A percentile compares a stretch with the other conserved stretches of the same genome.
Conservation (phyloP, 1,139 yeast species). For the Schwanniomyces etchellsii region DNA sequence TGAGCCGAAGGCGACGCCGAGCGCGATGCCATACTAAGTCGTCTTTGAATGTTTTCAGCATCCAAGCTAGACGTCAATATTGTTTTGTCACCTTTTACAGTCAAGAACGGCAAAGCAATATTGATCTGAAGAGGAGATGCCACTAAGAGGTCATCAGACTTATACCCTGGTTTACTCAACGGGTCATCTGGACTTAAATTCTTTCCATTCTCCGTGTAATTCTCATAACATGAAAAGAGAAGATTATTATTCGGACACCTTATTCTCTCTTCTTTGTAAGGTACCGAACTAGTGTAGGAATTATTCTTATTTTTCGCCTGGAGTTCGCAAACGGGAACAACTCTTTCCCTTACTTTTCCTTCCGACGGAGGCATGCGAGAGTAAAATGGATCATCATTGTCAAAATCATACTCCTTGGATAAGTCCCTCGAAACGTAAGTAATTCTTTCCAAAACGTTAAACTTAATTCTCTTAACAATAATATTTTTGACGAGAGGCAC, state of each 20-base stretch:
- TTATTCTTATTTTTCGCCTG: slow-evolving; percentile 45
- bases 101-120: slow-evolving; percentile 41
- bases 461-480: slow-evolving; percentile 62
- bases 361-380: slow-evolving; percentile 12
- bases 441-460: slow-evolving; percentile 67
- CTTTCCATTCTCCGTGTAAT: slow-evolving; percentile 11
- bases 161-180: slow-evolving; percentile 4
- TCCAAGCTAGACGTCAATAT: slow-evolving; percentile 21
- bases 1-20: slow-evolving; percentile 14
- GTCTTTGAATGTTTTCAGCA: not conserved
- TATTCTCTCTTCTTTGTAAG: slow-evolving; percentile 60
- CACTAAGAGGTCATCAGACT: slow-evolving; percentile 19
- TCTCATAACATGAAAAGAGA: slow-evolving; percentile 51
- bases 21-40: slow-evolving; percentile 7
- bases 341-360: slow-evolving; percentile 44
- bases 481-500: slow-evolving; percentile 70
- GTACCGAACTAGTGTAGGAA: slow-evolving; percentile 16
- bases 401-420: slow-evolving; percentile 53
- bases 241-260: slow-evolving; percentile 58
- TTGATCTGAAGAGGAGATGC: slow-evolving; percentile 44
- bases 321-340: slow-evolving; percentile 56
- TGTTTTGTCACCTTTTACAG: slow-evolving; percentile 34
- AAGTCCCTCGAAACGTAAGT: slow-evolving; percentile 58
- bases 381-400: slow-evolving; percentile 38
- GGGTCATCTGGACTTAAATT: slow-evolving; percentile 8